Conservation (phyloP, 2,329 filamentous ascomycete genomes). For the Colletotrichum eremochloae region DNA sequence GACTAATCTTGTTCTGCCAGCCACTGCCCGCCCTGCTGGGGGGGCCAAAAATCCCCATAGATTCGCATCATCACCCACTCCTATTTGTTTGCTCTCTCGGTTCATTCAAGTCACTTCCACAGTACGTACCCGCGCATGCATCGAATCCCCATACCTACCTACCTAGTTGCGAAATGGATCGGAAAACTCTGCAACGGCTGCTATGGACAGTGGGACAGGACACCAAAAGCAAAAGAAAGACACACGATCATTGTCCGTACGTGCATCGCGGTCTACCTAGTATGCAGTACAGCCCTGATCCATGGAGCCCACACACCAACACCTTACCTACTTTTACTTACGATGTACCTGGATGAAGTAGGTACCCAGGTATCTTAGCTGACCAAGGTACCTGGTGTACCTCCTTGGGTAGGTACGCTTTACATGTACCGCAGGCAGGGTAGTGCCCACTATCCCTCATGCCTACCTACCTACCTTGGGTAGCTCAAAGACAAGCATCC, state of each 20-base stretch:
- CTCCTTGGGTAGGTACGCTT: not conserved
- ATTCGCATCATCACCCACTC: constrained; percentile 31
- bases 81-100: not conserved
- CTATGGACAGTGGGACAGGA: constrained; percentile 15
- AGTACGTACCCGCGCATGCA: constrained; percentile 1
- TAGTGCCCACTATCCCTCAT: no score
- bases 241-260: not conserved
- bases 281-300: not conserved
- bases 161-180: constrained; percentile 20
- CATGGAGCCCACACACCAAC: not conserved
- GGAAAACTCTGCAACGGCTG: constrained; percentile 41
- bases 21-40: constrained; percentile 31
- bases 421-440: no score
- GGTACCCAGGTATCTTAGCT: not conserved
- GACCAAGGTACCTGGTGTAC: not conserved
- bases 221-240: not conserved
- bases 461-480: no score
- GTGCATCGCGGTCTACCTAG: not conserved
- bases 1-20: constrained; percentile 36
- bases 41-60: constrained; percentile 1
- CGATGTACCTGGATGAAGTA: not conserved
- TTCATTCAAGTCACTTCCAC: constrained; percentile 3
- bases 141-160: constrained; percentile 16
- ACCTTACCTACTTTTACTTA: not conserved
- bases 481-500: constrained; percentile 16